Conservation (phyloP, 495 filamentous ascomycete genomes). For the Aspergillus kassunensis region DNA sequence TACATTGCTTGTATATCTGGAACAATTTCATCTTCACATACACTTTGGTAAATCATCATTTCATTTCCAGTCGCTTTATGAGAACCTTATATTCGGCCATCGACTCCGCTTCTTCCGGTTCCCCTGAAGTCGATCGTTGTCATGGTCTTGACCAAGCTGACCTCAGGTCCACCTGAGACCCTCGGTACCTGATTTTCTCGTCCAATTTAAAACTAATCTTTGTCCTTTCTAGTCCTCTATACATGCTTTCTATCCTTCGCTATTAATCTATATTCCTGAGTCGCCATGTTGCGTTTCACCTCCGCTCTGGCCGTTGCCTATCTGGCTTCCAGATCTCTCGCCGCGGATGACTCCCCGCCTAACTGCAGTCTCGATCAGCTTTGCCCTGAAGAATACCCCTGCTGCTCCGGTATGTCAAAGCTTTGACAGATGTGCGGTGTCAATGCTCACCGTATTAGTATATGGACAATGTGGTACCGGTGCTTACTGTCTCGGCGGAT, state of each 20-base stretch:
- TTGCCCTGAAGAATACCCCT: constrained; percentile 74
- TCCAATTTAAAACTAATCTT: constrained; percentile 1
- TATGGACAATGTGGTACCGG: constrained; percentile 93
- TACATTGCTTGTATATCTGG: constrained; percentile 6
- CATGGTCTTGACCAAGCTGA: neutral
- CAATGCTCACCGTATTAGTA: constrained; percentile 47
- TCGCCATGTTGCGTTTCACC: constrained; percentile 34
- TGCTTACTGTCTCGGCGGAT: constrained; percentile 94
- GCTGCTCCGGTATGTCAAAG: constrained; percentile 80
- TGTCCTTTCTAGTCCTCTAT: neutral
- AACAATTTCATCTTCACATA: neutral
- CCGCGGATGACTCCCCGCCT: constrained; percentile 27
- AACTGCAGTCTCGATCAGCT: constrained; percentile 54
- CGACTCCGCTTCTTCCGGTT: neutral
- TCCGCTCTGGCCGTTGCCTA: constrained; percentile 33
- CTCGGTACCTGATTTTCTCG: neutral
- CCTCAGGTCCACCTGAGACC: neutral
- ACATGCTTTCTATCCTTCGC: constrained; percentile 5
- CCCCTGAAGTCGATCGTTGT: constrained; percentile 1
- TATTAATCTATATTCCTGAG: neutral
- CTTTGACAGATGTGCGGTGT: neutral
- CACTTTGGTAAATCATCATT: neutral
- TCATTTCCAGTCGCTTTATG: no score
- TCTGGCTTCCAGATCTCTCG: constrained; percentile 28
- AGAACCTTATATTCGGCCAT: neutral